Conservation (phyloP, 2,329 filamentous ascomycete genomes). For the Pyrenochaeta sp. region DNA sequence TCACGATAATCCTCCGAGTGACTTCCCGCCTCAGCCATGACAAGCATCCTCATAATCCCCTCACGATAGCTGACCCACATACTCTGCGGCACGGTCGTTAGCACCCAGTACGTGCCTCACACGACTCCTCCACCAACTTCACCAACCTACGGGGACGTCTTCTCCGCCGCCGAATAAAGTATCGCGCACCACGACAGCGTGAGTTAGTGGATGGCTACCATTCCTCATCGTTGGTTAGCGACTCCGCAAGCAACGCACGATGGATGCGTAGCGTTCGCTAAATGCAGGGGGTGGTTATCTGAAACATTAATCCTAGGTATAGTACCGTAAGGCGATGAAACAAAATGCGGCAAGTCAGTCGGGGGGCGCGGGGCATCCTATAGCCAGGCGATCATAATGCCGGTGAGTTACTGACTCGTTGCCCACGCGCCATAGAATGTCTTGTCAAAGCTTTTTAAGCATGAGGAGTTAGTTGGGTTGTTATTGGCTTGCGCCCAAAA, state of each 20-base stretch:
- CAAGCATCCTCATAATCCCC: constrained; percentile 9
- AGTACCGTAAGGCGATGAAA: constrained; percentile 26
- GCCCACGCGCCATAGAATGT: constrained; percentile 1
- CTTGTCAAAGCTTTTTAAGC: neutral
- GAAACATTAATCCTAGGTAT: constrained; percentile 33
- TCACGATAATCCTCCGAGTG: constrained; percentile 2
- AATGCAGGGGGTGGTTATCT: constrained; percentile 22
- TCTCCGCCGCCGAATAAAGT: constrained; percentile 7
- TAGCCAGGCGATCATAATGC: constrained; percentile 11
- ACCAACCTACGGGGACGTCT: neutral
- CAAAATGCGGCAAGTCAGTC: constrained; percentile 8
- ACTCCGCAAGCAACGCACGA: neutral
- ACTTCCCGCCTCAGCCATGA: constrained; percentile 10
- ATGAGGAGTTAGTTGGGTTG: neutral
- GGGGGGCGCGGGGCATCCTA: constrained; percentile 2
- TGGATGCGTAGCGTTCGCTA: constrained; percentile 9
- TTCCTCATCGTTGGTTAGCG: neutral
- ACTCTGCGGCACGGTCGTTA: constrained; percentile 16
- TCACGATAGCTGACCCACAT: constrained; percentile 10
- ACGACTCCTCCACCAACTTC: constrained; percentile 7
- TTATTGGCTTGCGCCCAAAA: constrained; percentile 8
- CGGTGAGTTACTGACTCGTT: constrained; percentile 1
- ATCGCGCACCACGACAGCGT: neutral
- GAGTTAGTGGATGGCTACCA: constrained; percentile 1
- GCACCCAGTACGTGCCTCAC: constrained; percentile 17